Conservation (phyloP, 176 grass and related monocot genomes). For the Melocanna baccifera region DNA sequence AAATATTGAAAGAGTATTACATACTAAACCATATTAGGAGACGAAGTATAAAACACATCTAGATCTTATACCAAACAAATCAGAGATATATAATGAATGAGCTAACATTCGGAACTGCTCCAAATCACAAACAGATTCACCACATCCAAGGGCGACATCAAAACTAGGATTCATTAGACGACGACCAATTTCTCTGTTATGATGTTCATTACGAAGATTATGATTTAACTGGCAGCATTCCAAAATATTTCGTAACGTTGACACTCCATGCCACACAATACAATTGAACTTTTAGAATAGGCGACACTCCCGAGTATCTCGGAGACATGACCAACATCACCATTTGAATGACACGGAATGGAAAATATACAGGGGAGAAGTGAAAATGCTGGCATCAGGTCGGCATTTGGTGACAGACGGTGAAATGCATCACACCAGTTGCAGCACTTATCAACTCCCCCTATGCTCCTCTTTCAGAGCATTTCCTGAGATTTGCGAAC, state of each 20-base stretch:
- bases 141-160: not conserved
- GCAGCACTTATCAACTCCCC: slow-evolving; percentile 39
- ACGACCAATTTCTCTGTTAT: not conserved
- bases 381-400: slow-evolving; percentile 26
- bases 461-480: slow-evolving; percentile 49
- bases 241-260: slow-evolving; percentile 29
- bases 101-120: not conserved
- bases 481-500: slow-evolving; percentile 90
- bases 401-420: not conserved
- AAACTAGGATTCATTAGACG: not conserved
- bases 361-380: slow-evolving; percentile 50
- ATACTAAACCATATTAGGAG: not conserved
- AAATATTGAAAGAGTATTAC: not conserved
- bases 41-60: not conserved
- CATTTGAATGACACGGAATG: slow-evolving; percentile 35
- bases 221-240: slow-evolving; percentile 36
- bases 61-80: not conserved
- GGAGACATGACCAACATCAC: slow-evolving; percentile 33
- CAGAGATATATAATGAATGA: not conserved
- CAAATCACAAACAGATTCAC: not conserved
- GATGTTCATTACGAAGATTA: slow-evolving; percentile 22
- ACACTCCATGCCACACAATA: slow-evolving; percentile 42
- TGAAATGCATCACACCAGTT: not conserved
- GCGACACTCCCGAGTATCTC: slow-evolving; percentile 29
- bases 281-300: slow-evolving; percentile 33